Evolutionary conservation across 768 basidiomycete genomes (phyloP).

Genomic region (Phanerodontia chrysosporium): DNA sequence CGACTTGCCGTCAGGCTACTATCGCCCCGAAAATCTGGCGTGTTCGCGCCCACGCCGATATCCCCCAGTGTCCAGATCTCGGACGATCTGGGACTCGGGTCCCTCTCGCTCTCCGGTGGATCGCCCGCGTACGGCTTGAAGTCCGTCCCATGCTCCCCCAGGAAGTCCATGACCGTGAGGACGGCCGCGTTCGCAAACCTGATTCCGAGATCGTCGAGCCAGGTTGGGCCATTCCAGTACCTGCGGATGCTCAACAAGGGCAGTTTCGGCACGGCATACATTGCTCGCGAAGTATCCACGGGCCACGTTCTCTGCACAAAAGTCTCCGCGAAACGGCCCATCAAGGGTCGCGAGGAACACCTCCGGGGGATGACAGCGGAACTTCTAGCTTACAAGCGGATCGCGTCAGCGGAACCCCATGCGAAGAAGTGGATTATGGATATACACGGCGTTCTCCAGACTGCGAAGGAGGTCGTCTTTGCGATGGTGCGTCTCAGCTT

Average conservation of each 20-base stretch:
- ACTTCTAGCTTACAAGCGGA: slow-evolving; percentile 21
- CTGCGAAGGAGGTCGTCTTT: slow-evolving; percentile 18
- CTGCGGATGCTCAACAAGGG: slow-evolving; percentile 17
- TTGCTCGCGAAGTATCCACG: slow-evolving; percentile 13
- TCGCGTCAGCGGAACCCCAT: slow-evolving; percentile 16
- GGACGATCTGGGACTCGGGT: slow-evolving; percentile 8
- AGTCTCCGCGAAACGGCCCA: slow-evolving; percentile 15
- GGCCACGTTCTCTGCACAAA: slow-evolving; percentile 21
- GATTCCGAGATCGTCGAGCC: neutral
- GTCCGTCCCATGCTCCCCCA: neutral
- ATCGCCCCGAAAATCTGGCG: slow-evolving; percentile 3
- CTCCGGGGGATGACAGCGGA: slow-evolving; percentile 15
- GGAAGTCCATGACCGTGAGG: slow-evolving; percentile 1
- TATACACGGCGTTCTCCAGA: slow-evolving; percentile 23
- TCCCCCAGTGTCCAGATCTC: neutral
- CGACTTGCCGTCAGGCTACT: slow-evolving; percentile 1
- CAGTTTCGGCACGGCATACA: slow-evolving; percentile 18
- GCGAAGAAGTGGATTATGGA: slow-evolving; percentile 21
- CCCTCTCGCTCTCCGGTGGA: slow-evolving; percentile 3
- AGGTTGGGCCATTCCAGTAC: slow-evolving; percentile 20
- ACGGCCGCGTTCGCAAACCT: neutral
- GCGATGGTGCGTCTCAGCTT: slow-evolving; percentile 18
- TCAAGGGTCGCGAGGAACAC: slow-evolving; percentile 1
- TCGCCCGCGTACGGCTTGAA: neutral
- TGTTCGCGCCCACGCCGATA: neutral